These are phyloP conservation scores for Penicillium parvum DNA, from an alignment of 495 filamentous ascomycete species.

Conservation along the genomic window DNA sequence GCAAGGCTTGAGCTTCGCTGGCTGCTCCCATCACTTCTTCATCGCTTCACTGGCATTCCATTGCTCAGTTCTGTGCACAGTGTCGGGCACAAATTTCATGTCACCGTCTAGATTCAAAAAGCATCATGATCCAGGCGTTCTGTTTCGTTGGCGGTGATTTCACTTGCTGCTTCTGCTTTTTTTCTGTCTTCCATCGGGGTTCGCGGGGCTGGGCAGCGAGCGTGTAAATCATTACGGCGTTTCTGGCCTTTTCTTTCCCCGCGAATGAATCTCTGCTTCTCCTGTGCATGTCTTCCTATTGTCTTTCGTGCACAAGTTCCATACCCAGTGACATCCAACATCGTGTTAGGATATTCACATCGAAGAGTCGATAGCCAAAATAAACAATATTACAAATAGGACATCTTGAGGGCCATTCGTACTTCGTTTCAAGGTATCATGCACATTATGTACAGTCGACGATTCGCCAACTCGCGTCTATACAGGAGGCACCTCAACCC, in stretches of 20 bases:
- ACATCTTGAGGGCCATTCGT: too few species aligned
- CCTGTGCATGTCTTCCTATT: constrained; percentile 8
- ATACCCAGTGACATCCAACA: constrained; percentile 17
- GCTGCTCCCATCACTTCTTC: background rate
- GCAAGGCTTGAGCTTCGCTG: background rate
- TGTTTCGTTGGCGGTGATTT: constrained; percentile 5
- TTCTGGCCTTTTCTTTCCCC: constrained; percentile 20
- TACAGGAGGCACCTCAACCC: constrained; percentile 51
- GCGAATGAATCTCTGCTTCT: constrained; percentile 6
- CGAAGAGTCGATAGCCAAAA: constrained; percentile 12
- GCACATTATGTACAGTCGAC: background rate
- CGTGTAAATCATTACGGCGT: constrained; percentile 23
- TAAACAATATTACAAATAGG: constrained; percentile 5
- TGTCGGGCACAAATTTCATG: too few species aligned
- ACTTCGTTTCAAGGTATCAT: background rate
- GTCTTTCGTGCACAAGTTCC: constrained; percentile 19
- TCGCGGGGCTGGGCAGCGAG: constrained; percentile 20
- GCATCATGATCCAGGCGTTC: constrained; percentile 30
- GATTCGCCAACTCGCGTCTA: background rate
- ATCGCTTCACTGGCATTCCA: constrained; percentile 7
- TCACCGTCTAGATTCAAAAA: constrained; percentile 13
- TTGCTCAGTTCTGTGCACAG: constrained; percentile 12
- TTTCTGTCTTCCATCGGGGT: constrained; percentile 10
- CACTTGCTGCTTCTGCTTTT: constrained; percentile 2
- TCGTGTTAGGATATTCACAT: constrained; percentile 8